Evolutionary conservation across 2,329 filamentous ascomycete genomes (phyloP).

Genomic region (Talaromyces piceae): DNA sequence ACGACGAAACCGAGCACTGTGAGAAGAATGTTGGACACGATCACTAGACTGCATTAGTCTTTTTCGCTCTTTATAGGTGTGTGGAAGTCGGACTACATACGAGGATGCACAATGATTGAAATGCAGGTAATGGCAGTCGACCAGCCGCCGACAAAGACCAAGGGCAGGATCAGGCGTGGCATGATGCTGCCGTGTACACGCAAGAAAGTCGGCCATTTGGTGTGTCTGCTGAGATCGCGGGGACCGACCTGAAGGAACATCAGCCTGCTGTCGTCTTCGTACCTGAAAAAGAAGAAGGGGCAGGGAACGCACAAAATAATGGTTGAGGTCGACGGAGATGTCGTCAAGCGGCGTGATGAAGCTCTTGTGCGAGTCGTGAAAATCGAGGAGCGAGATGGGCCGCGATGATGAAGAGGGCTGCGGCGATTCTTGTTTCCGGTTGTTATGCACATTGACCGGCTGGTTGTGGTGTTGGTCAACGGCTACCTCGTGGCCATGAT

Average conservation of each 20-base stretch:
- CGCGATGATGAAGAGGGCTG: slow-evolving; percentile 17
- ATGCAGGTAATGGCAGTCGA: slow-evolving; percentile 57
- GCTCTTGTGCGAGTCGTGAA: slow-evolving; percentile 16
- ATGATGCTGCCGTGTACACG: slow-evolving; percentile 68
- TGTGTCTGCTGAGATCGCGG: slow-evolving; percentile 63
- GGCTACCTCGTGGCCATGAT: slow-evolving; percentile 4
- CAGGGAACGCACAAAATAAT: slow-evolving; percentile 49
- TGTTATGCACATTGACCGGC: not conserved
- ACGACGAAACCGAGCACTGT: slow-evolving; percentile 78
- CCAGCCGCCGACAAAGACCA: slow-evolving; percentile 58
- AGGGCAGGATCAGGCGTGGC: slow-evolving; percentile 65
- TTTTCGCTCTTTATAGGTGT: not conserved
- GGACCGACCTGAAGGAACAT: slow-evolving; percentile 37
- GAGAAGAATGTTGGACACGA: slow-evolving; percentile 60
- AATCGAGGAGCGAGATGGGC: slow-evolving; percentile 26
- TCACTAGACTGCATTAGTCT: slow-evolving; percentile 27
- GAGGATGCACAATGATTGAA: slow-evolving; percentile 37
- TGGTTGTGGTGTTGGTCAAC: slow-evolving; percentile 11
- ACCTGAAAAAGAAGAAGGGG: not conserved
- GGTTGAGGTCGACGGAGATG: slow-evolving; percentile 43
- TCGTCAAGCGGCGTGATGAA: slow-evolving; percentile 2
- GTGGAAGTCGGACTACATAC: slow-evolving; percentile 18
- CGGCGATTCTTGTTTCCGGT: slow-evolving; percentile 19
- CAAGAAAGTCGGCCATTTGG: slow-evolving; percentile 68
- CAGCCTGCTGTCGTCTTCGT: not conserved